Conservation (phyloP, 345 rosid genomes). For the Atalantia buxifolia region DNA sequence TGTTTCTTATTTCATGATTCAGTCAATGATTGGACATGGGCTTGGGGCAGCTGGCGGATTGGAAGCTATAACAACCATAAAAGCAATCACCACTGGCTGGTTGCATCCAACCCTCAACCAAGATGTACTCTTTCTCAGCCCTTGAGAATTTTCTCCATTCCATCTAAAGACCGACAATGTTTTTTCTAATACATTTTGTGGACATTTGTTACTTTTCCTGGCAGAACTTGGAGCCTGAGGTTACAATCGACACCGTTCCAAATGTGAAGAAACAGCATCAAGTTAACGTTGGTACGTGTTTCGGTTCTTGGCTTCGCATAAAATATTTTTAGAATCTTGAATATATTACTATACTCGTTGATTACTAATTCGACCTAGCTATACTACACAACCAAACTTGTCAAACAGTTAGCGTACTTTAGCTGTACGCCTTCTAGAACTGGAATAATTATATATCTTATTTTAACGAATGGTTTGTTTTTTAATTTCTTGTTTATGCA, state of each 20-base stretch:
- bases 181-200: not conserved
- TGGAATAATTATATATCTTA: not conserved
- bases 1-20: not conserved
- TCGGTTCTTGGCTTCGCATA: not conserved
- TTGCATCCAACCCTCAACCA: slow-evolving; percentile 69
- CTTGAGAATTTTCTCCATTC: not conserved
- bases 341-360: too few relatives aligned
- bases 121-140: slow-evolving; percentile 35
- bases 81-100: slow-evolving; percentile 74
- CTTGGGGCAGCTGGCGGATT: slow-evolving; percentile 72
- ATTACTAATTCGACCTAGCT: not conserved
- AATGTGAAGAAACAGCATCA: slow-evolving; percentile 55
- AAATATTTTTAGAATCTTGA: not conserved
- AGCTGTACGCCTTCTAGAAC: not conserved
- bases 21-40: slow-evolving; percentile 72
- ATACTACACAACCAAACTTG: not conserved
- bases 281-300: slow-evolving; percentile 51
- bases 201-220: not conserved
- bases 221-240: slow-evolving; percentile 52
- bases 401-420: not conserved
- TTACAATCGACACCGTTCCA: slow-evolving; percentile 62
- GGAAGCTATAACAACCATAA: slow-evolving; percentile 66
- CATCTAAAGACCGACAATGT: not conserved
- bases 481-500: slow-evolving; percentile 14
- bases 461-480: not conserved